A percentile compares a stretch with the other conserved stretches of the same genome.
phyloP scores from a whole-genome alignment of 2,329 filamentous ascomycete genomes.

The Ascochyta pisi region DNA sequence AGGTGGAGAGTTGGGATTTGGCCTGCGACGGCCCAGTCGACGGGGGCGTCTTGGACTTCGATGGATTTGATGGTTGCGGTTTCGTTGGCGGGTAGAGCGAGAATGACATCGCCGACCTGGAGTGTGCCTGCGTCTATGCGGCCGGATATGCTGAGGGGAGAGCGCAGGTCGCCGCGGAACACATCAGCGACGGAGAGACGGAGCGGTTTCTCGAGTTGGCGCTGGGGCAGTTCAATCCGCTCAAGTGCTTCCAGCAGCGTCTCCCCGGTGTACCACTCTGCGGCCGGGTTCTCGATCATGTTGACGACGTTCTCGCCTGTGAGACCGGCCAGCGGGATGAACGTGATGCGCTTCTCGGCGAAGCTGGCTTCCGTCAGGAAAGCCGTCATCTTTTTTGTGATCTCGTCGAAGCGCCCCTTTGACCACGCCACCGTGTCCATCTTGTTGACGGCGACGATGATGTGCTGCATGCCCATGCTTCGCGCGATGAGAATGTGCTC shows the following conservation, averaged over 20 bases:
- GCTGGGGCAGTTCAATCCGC: constrained; percentile 73
- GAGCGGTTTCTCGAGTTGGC: constrained; percentile 78
- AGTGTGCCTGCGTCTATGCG: constrained; percentile 83
- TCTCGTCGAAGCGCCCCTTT: constrained; percentile 81
- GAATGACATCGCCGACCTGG: constrained; percentile 81
- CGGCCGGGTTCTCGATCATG: constrained; percentile 59
- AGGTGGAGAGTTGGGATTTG: constrained; percentile 88
- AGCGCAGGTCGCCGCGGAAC: constrained; percentile 79
- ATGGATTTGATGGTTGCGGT: constrained; percentile 82
- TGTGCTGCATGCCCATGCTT: constrained; percentile 85
- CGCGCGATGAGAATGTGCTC: constrained; percentile 90
- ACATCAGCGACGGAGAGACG: constrained; percentile 88
- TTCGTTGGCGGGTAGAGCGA: constrained; percentile 82
- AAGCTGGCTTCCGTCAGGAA: constrained; percentile 87
- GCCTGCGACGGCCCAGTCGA: constrained; percentile 91
- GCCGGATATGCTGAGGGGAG: constrained; percentile 83
- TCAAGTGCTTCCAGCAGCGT: constrained; percentile 88
- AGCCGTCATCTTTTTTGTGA: constrained; percentile 79
- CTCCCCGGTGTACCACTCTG: constrained; percentile 78
- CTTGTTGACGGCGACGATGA: constrained; percentile 95
- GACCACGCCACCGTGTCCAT: constrained; percentile 89
- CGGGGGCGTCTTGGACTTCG: constrained; percentile 73
- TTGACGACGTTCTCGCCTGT: constrained; percentile 84
- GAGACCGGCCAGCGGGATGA: constrained; percentile 89
- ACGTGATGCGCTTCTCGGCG: constrained; percentile 78